Percentiles rank a stretch among this genome's conserved stretches.
Evolutionary conservation across 257 asterid species (phyloP).

Genomic region (Jaltomata sinuosa): DNA sequence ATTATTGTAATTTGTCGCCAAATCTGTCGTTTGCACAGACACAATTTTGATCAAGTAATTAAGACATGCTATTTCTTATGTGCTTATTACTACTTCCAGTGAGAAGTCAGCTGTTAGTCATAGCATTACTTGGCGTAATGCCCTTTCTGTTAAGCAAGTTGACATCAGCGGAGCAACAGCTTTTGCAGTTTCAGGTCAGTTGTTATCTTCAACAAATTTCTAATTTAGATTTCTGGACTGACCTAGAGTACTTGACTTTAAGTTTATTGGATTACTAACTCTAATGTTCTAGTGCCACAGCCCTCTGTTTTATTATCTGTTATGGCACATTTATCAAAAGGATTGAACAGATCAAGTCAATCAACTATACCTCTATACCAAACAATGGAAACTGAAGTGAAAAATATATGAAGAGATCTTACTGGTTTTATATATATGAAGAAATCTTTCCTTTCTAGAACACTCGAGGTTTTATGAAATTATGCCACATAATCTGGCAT

Average conservation of each 20-base stretch:
- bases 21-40: not conserved
- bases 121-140: slow-evolving; percentile 53
- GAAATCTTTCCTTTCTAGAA: not conserved
- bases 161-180: slow-evolving; percentile 69
- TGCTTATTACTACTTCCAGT: slow-evolving; percentile 22
- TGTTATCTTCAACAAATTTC: not conserved
- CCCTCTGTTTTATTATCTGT: not conserved
- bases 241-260: not conserved
- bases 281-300: not conserved
- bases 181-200: slow-evolving; percentile 78
- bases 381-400: not conserved
- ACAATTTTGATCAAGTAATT: not conserved
- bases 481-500: not conserved
- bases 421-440: not conserved
- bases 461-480: not conserved
- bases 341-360: not conserved
- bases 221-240: not conserved
- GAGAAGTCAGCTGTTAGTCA: slow-evolving; percentile 93
- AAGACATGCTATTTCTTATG: not conserved
- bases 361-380: not conserved
- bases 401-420: not conserved
- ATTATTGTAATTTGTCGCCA: not conserved
- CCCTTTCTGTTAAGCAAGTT: slow-evolving; percentile 57
- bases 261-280: not conserved
- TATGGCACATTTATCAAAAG: not conserved